Evolutionary conservation across 352 stramenopile genomes (phyloP).

Genomic region (Globisporangium rhizosaccharum): DNA sequence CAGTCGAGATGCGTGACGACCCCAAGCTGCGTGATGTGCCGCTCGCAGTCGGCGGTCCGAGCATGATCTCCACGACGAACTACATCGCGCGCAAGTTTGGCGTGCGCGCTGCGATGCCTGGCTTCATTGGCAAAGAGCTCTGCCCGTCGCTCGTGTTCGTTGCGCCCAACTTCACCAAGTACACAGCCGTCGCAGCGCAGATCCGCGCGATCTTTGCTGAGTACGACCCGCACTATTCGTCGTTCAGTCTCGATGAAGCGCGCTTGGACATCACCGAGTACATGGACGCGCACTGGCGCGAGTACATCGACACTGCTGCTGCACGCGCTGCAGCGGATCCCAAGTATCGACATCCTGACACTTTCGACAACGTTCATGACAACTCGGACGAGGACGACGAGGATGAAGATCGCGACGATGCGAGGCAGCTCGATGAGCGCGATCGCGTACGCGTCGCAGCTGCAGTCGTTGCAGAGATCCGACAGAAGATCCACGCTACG

Average conservation of each 20-base stretch:
- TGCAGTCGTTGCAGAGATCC: conserved; percentile 80
- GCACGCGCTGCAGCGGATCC: neutral
- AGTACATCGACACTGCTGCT: conserved; percentile 20
- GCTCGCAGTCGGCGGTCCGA: conserved; percentile 88
- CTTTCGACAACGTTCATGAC: neutral
- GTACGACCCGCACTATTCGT: conserved; percentile 91
- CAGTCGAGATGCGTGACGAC: conserved; percentile 93
- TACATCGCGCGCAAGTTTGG: conserved; percentile 93
- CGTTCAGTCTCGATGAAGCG: conserved; percentile 93
- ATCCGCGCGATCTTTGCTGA: conserved; percentile 85
- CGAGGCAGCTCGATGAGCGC: neutral
- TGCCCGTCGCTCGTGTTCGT: conserved; percentile 94
- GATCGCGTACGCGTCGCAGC: conserved; percentile 33
- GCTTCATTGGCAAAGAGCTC: conserved; percentile 94
- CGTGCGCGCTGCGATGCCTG: conserved; percentile 94
- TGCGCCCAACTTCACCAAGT: conserved; percentile 88
- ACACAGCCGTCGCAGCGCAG: conserved; percentile 66
- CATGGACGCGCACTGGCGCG: conserved; percentile 53
- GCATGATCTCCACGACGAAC: conserved; percentile 96
- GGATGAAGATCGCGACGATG: conserved; percentile 7
- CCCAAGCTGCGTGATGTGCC: conserved; percentile 85
- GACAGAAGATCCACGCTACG: conserved; percentile 65
- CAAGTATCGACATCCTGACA: no score
- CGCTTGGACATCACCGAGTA: conserved; percentile 93
- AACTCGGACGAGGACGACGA: conserved; percentile 9